Percentiles rank a stretch among this genome's conserved stretches.
These are phyloP conservation scores for Cairneyella variabilis DNA, from an alignment of 495 filamentous ascomycete species.

Conservation along the genomic window DNA sequence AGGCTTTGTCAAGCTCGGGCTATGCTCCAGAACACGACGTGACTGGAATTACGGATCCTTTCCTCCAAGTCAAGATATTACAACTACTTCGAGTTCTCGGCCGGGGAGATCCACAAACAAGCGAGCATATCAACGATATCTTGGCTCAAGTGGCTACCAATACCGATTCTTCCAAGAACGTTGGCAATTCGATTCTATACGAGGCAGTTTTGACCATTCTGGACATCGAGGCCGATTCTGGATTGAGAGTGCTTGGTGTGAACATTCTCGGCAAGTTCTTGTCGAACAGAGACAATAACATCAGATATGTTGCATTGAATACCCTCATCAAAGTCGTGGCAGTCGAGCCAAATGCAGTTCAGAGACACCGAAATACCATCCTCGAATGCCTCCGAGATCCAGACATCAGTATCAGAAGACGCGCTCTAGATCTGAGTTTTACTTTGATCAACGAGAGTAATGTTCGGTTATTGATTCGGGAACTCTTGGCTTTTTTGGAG, in stretches of 20 bases:
- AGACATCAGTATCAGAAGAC: conserved; percentile 95
- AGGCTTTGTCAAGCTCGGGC: conserved; percentile 86
- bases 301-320: conserved; percentile 95
- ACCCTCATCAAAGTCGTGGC: conserved; percentile 98
- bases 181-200: conserved; percentile 96
- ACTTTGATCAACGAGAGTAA: conserved; percentile 97
- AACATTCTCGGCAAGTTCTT: conserved; percentile 98
- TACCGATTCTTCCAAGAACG: conserved; percentile 96
- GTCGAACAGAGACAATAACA: conserved; percentile 97
- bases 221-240: conserved; percentile 96
- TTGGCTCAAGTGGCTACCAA: conserved; percentile 97
- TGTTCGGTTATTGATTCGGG: conserved; percentile 86
- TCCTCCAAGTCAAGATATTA: conserved; percentile 94
- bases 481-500: conserved; percentile 90
- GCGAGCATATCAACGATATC: conserved; percentile 98
- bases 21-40: conserved; percentile 98
- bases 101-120: conserved; percentile 82
- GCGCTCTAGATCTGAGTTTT: conserved; percentile 94
- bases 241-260: conserved; percentile 87
- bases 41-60: conserved; percentile 97
- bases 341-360: conserved; percentile 95
- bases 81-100: conserved; percentile 79
- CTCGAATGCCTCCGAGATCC: conserved; percentile 94
- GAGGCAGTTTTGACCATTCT: conserved; percentile 96
- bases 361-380: conserved; percentile 95